Conservation (phyloP, 805 yeast species). For the Metschnikowia continentalis region DNA sequence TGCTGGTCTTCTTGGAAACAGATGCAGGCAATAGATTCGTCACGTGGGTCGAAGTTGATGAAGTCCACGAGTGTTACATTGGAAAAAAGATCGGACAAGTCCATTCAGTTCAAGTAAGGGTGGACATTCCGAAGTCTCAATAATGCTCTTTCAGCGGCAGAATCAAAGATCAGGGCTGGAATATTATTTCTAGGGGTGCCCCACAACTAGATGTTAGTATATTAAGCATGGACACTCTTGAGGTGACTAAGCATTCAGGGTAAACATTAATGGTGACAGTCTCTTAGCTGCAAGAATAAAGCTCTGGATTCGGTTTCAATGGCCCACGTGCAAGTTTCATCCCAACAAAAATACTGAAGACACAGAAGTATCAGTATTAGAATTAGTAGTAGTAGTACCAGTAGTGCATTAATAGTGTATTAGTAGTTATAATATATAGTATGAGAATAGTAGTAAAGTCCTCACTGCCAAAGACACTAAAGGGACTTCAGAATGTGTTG, state of each 20-base stretch:
- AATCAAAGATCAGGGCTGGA: conserved; percentile 14
- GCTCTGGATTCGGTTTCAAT: not conserved
- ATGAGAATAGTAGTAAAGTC: too few species aligned
- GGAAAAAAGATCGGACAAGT: conserved; percentile 52
- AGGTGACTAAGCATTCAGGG: not conserved
- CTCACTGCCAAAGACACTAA: too few species aligned
- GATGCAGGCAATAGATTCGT: conserved; percentile 60
- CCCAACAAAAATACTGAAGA: not conserved
- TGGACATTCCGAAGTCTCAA: conserved; percentile 59
- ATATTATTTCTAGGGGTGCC: conserved; percentile 9
- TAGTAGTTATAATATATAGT: too few species aligned
- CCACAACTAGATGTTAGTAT: conserved; percentile 11
- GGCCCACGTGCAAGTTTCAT: not conserved
- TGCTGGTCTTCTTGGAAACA: conserved; percentile 46
- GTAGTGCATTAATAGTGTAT: too few species aligned
- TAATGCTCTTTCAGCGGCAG: conserved; percentile 37
- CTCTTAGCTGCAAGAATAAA: not conserved
- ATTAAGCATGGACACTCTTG: not conserved
- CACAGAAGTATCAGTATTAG: not conserved
- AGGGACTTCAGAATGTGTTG: too few species aligned
- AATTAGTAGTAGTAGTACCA: too few species aligned
- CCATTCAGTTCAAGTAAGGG: conserved; percentile 60
- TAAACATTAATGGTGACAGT: not conserved
- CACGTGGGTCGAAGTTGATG: conserved; percentile 55
- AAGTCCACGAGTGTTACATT: conserved; percentile 48